Evolutionary conservation across 2,329 filamentous ascomycete species (phyloP).

Genomic region (Pseudogymnoascus destructans): DNA sequence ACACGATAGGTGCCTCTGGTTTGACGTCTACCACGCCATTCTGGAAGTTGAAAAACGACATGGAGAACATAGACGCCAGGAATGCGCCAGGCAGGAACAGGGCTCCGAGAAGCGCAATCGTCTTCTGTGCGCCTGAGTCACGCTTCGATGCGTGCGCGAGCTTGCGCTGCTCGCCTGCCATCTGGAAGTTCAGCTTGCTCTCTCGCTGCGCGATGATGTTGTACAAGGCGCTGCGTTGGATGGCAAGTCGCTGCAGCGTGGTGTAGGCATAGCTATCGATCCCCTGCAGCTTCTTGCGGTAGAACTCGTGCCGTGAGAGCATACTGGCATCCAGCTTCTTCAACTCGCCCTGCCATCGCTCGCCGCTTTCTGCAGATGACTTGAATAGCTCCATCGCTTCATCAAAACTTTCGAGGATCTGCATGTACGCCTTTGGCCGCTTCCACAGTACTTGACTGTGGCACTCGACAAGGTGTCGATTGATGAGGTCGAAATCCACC

Average conservation of each 20-base stretch:
- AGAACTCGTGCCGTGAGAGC: constrained; percentile 43
- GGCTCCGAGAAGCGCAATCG: constrained; percentile 48
- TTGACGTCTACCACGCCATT: not conserved
- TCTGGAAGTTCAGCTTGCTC: constrained; percentile 49
- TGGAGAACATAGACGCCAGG: constrained; percentile 50
- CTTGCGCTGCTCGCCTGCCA: constrained; percentile 31
- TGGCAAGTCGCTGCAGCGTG: constrained; percentile 45
- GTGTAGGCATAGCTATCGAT: constrained; percentile 51
- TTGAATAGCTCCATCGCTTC: constrained; percentile 24
- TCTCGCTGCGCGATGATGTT: constrained; percentile 55
- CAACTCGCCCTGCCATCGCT: constrained; percentile 21
- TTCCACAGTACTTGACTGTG: constrained; percentile 52
- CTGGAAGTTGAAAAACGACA: constrained; percentile 54
- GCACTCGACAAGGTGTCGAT: constrained; percentile 50
- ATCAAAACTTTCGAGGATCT: constrained; percentile 38
- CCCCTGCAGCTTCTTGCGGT: constrained; percentile 45
- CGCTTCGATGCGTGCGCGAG: constrained; percentile 29
- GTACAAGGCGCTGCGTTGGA: constrained; percentile 49
- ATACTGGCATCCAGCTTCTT: constrained; percentile 40
- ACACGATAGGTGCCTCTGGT: constrained; percentile 28
- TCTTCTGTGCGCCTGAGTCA: constrained; percentile 46
- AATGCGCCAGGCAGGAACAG: constrained; percentile 51
- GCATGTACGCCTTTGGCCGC: constrained; percentile 47
- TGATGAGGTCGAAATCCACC: constrained; percentile 47
- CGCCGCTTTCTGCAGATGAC: not conserved